A percentile compares a stretch with the other conserved stretches of the same genome.
These are phyloP conservation scores for Gnaphalium uliginosum DNA, from an alignment of 129 eudicot species.

Conservation along the genomic window DNA sequence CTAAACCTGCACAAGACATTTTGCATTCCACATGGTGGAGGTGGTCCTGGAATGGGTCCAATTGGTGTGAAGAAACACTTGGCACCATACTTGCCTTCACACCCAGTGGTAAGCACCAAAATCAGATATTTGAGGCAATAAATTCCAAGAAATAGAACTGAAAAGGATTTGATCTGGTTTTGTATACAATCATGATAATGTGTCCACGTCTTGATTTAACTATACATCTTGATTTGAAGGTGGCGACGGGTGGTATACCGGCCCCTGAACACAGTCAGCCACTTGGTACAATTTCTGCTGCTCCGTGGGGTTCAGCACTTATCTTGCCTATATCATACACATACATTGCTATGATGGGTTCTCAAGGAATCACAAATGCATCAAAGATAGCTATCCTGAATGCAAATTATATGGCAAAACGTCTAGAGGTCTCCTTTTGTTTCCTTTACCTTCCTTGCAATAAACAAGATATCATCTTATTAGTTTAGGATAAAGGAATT, in stretches of 20 bases:
- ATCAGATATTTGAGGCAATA: not conserved
- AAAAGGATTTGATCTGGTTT: not conserved
- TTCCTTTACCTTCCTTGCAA: slow-evolving; percentile 10
- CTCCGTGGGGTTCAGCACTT: slow-evolving; percentile 99
- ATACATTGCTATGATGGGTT: slow-evolving; percentile 99
- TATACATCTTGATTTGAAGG: slow-evolving; percentile 39
- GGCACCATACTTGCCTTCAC: slow-evolving; percentile 95
- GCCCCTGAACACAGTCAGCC: slow-evolving; percentile 70
- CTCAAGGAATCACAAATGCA: slow-evolving; percentile 89
- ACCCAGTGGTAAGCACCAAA: slow-evolving; percentile 79
- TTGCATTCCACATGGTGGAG: slow-evolving; percentile 99
- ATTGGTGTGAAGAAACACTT: slow-evolving; percentile 95
- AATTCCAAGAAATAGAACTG: not conserved
- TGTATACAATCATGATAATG: not conserved
- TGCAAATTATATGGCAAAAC: slow-evolving; percentile 99
- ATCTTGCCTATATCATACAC: slow-evolving; percentile 98
- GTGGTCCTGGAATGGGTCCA: slow-evolving; percentile 99
- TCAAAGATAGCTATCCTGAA: slow-evolving; percentile 94
- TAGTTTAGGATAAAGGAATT: not conserved
- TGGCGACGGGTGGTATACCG: slow-evolving; percentile 90
- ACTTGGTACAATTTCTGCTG: slow-evolving; percentile 96
- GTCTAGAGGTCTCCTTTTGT: slow-evolving; percentile 69
- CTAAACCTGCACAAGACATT: slow-evolving; percentile 95
- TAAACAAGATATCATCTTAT: not conserved
- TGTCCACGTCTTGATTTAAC: slow-evolving; percentile 9